Evolutionary conservation across 768 basidiomycete species (phyloP), one percentile per base, ranked within the genome.

Genomic region (Tulasnella sp.): DNA sequence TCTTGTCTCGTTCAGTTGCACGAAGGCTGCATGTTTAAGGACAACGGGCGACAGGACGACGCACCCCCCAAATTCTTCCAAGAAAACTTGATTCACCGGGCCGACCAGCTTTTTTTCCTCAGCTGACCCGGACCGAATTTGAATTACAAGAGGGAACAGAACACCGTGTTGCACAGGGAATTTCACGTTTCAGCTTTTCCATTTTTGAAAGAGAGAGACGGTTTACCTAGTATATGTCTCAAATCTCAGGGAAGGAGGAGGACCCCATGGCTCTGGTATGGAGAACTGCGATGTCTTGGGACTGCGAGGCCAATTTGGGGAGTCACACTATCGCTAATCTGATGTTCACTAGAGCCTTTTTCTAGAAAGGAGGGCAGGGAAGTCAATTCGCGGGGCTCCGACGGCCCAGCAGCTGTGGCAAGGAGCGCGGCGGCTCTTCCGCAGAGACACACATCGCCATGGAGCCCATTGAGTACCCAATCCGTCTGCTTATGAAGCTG

Each of bases 361-460:
- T 54, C 24, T 1, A n/a, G 11, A 7, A n/a, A 12, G 46, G 12
- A n/a, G 24, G 50, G 3, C 24, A 54, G 22, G 54, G 54, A 54
- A 54, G 54, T 54, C 54, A 54, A 24, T 54, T 54, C 54, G 54
- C 54, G 54, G 54, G 54, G 54, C 54, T 54, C 54, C 54, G 54
- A 54, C 54, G 54, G 54, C 54, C 11, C 54, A 54, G 24, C 24
- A 54, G 54, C 54, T 54, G 54, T 54, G 54, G 54, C 54, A 54
- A 54, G 46, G 46, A 44, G 44, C 14, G 14, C 44, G 44, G 44
- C 44, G 44, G 44, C 44, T 44, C 44, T 54, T n/a, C 54, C 6
- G 3, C 50, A 50, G 50, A 54, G 54, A 54, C 54, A 54, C n/a
- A 54, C n/a, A 54, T 54, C 54, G 3, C 54, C 22, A 54, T 50